phyloP scores from a whole-genome alignment of 305 asterid genomes.

The Solanum hybrid region DNA sequence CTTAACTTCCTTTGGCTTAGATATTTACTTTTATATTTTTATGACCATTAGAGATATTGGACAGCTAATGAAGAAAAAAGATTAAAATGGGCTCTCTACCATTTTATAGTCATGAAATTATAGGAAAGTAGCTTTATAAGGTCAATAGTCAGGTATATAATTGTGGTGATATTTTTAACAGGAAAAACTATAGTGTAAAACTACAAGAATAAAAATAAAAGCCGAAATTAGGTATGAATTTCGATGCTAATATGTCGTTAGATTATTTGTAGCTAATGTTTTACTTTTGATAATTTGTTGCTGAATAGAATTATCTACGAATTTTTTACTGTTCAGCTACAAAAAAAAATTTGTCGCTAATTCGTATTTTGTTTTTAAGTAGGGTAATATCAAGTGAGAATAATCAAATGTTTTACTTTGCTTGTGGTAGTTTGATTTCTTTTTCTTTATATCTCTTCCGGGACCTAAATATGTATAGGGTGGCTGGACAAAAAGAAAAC shows the following conservation, averaged over 20 bases:
- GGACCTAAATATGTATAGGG: background rate
- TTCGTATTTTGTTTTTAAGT: background rate
- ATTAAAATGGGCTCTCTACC: background rate
- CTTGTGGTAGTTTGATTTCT: background rate
- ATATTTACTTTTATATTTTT: background rate
- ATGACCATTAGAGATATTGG: background rate
- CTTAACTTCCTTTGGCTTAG: background rate
- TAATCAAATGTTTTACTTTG: background rate
- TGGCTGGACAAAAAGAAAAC: background rate
- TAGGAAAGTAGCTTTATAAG: background rate
- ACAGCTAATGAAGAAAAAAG: background rate
- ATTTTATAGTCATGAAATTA: background rate
- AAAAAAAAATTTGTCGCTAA: background rate
- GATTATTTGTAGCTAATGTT: background rate
- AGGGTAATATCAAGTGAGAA: background rate
- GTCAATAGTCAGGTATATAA: background rate
- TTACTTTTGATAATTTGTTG: background rate
- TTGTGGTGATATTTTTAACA: background rate
- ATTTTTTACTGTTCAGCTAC: background rate
- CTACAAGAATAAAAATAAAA: background rate
- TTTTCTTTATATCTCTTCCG: background rate
- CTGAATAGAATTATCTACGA: fast-evolving
- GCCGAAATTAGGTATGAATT: background rate
- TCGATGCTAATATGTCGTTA: background rate
- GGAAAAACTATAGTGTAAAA: background rate